Evolutionary conservation across 208 protist genomes (phyloP).

Genomic region (Trypanosoma mega): DNA sequence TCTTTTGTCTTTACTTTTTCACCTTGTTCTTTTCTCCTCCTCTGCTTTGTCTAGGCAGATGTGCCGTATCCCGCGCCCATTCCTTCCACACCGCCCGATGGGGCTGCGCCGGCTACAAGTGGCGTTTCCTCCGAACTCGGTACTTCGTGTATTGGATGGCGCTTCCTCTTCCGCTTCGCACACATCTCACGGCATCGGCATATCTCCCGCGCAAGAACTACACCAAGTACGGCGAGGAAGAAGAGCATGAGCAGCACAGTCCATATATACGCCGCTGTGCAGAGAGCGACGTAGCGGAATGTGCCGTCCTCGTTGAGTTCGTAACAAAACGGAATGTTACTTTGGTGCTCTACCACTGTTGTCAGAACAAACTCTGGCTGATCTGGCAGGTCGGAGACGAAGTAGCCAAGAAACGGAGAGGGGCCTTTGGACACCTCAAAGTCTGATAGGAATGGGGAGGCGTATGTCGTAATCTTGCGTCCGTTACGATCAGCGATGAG

Average conservation of each 20-base stretch:
- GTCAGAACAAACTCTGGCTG: constrained; percentile 85
- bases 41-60: too few relatives aligned
- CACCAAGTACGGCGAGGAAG: constrained; percentile 29
- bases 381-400: constrained; percentile 71
- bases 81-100: neutral
- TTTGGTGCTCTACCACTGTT: constrained; percentile 71
- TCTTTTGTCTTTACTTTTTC: constrained; percentile 1
- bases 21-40: neutral
- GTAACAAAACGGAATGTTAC: constrained; percentile 85
- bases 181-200: neutral
- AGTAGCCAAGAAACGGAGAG: constrained; percentile 63
- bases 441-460: constrained; percentile 64
- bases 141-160: neutral
- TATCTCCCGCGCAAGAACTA: constrained; percentile 6
- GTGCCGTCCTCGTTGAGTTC: constrained; percentile 65
- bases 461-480: constrained; percentile 64
- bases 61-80: neutral
- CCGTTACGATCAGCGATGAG: constrained; percentile 78
- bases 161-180: neutral
- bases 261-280: constrained; percentile 77
- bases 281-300: constrained; percentile 81
- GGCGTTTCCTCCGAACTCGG: constrained; percentile 9
- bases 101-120: neutral
- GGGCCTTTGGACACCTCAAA: constrained; percentile 33
- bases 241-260: constrained; percentile 35